Percentiles rank a stretch among this genome's conserved stretches.
These are phyloP conservation scores for Bryopsis sp. DNA, from an alignment of 139 green algal species.

Conservation along the genomic window DNA sequence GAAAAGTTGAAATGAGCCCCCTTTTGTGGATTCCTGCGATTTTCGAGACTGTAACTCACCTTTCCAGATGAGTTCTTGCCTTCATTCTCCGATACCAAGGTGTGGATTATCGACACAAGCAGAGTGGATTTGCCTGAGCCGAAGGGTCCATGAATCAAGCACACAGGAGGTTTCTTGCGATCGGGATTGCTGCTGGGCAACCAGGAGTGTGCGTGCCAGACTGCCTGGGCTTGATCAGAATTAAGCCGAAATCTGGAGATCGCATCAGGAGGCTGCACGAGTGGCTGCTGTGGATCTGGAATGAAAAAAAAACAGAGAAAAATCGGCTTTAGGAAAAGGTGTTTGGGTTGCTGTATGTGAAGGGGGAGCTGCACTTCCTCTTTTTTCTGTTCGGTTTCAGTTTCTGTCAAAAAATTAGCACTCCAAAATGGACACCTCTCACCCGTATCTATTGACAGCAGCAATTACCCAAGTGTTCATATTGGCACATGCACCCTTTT, in stretches of 20 bases:
- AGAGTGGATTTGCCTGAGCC: constrained; percentile 64
- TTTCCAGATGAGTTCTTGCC: neutral
- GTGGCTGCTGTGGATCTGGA: neutral
- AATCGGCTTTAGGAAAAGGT: neutral
- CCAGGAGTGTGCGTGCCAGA: constrained; percentile 28
- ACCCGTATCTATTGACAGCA: too few species aligned
- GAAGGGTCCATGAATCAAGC: constrained; percentile 60
- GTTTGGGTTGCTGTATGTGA: neutral
- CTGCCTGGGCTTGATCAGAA: constrained; percentile 42
- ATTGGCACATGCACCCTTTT: too few species aligned
- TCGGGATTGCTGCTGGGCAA: constrained; percentile 28
- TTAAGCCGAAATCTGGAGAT: constrained; percentile 43
- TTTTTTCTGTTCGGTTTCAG: neutral
- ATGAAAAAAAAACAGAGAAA: neutral
- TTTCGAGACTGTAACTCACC: neutral
- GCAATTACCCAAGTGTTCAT: too few species aligned
- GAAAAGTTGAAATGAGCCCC: neutral
- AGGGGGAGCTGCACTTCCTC: neutral
- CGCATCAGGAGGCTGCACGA: neutral
- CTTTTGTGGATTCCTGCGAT: neutral
- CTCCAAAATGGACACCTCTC: neutral
- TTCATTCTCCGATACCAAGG: constrained; percentile 32
- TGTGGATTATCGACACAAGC: constrained; percentile 59
- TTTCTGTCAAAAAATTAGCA: neutral
- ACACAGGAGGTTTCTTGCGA: constrained; percentile 33